Percentiles rank a stretch among this genome's conserved stretches.
These are phyloP conservation scores for Mollisiaceae sp. DNA, from an alignment of 2,329 filamentous ascomycete species.

Conservation along the genomic window DNA sequence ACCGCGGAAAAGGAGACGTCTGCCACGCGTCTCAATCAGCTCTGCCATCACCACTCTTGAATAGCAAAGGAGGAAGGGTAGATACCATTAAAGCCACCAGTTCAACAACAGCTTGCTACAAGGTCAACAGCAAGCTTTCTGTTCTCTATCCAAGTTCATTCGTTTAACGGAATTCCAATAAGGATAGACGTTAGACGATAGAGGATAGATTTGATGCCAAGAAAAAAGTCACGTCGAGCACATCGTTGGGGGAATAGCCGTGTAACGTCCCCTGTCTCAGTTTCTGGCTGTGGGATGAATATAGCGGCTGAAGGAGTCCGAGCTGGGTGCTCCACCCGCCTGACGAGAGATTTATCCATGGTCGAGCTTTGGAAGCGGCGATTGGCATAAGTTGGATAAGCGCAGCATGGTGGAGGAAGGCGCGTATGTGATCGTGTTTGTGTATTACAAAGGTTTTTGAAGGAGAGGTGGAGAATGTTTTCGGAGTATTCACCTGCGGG, in stretches of 20 bases:
- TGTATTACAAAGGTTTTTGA: neutral
- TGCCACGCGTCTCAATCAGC: neutral
- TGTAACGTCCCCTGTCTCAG: conserved; percentile 7
- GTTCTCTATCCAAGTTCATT: neutral
- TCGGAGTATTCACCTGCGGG: neutral
- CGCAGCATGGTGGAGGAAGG: neutral
- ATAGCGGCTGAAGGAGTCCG: neutral
- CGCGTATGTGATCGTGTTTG: neutral
- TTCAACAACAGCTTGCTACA: neutral
- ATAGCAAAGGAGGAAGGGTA: neutral
- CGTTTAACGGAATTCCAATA: neutral
- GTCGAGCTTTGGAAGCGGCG: neutral
- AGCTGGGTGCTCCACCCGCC: neutral
- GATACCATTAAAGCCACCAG: neutral
- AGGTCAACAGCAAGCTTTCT: neutral
- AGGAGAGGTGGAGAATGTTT: too few species aligned
- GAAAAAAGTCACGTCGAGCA: neutral
- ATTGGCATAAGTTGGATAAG: neutral
- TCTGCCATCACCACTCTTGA: neutral
- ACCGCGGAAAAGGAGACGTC: conserved; percentile 1
- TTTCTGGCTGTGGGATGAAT: conserved; percentile 8
- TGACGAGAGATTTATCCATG: neutral
- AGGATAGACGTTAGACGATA: neutral
- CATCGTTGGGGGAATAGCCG: neutral
- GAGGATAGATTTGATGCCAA: neutral